Conservation (phyloP, 768 basidiomycete genomes). For the Suillus variegatus region DNA sequence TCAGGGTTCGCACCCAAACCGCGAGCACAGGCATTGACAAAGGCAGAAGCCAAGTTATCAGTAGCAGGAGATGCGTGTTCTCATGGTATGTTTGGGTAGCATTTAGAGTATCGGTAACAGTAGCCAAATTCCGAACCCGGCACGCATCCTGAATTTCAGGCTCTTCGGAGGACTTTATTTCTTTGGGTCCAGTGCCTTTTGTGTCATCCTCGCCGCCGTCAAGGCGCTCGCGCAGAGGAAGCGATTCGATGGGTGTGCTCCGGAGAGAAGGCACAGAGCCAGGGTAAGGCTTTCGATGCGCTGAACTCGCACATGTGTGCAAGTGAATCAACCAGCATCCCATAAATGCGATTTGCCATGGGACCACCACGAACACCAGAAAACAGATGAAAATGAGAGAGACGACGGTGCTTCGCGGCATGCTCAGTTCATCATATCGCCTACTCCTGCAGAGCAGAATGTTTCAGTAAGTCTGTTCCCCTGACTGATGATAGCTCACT, state of each 20-base stretch:
- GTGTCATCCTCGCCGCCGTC: neutral
- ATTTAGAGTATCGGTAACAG: neutral
- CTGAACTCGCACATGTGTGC: conserved; percentile 52
- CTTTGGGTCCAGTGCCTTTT: conserved; percentile 6
- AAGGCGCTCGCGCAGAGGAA: conserved; percentile 18
- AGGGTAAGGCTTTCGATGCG: conserved; percentile 16
- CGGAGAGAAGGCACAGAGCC: conserved; percentile 29
- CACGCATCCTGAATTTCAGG: neutral
- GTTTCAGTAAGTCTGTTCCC: neutral
- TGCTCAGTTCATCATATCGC: conserved; percentile 35
- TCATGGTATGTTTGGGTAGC: conserved; percentile 41
- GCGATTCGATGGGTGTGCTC: conserved; percentile 25
- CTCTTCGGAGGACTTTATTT: conserved; percentile 15
- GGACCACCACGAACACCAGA: conserved; percentile 75
- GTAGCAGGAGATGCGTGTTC: conserved; percentile 62
- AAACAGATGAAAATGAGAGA: conserved; percentile 63
- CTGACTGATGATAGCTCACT: conserved; percentile 13
- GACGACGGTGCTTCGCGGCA: conserved; percentile 50
- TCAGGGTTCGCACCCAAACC: conserved; percentile 88
- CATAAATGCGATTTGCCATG: conserved; percentile 91
- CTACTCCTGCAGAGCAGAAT: conserved; percentile 11
- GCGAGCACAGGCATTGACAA: conserved; percentile 74
- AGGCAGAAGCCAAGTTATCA: conserved; percentile 83
- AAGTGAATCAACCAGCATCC: conserved; percentile 82
- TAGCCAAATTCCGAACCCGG: neutral